Evolutionary conservation across 2,329 filamentous ascomycete species (phyloP).

Genomic region (Aspergillus ruber): DNA sequence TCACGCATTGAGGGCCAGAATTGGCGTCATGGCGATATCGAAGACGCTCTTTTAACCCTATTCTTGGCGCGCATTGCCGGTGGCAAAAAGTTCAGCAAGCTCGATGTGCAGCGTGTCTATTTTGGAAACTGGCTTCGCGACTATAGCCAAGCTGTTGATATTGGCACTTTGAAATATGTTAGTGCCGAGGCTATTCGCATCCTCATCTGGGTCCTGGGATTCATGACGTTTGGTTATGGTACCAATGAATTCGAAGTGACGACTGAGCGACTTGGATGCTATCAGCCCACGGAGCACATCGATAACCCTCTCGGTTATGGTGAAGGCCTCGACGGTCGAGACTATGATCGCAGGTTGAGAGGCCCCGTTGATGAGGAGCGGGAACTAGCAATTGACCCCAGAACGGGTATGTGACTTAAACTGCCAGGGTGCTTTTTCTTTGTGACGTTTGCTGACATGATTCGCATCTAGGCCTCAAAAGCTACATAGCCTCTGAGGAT

Average conservation of each 20-base stretch:
- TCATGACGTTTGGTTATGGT: conserved; percentile 74
- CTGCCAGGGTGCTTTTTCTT: background rate
- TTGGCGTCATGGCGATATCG: conserved; percentile 87
- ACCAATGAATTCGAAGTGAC: conserved; percentile 84
- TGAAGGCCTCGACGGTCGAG: conserved; percentile 76
- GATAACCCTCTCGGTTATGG: conserved; percentile 78
- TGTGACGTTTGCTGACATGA: background rate
- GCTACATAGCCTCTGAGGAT: conserved; percentile 86
- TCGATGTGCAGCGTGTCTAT: conserved; percentile 83
- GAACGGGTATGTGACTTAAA: conserved; percentile 48
- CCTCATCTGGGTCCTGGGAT: conserved; percentile 79
- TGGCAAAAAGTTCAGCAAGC: conserved; percentile 79
- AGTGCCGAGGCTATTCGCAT: conserved; percentile 87
- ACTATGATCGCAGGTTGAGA: conserved; percentile 74
- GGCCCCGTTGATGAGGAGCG: conserved; percentile 71
- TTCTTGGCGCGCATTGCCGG: conserved; percentile 57
- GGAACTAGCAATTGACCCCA: conserved; percentile 71
- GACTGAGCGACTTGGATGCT: conserved; percentile 69
- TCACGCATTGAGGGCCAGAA: conserved; percentile 79
- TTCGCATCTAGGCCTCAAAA: conserved; percentile 60
- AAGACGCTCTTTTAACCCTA: conserved; percentile 76
- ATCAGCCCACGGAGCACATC: conserved; percentile 77
- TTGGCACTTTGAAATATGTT: conserved; percentile 85
- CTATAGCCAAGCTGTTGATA: conserved; percentile 90
- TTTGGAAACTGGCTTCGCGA: conserved; percentile 95